Base-by-base conservation (phyloP, 352 stramenopile genomes). In the Phytophthora pistaciae region DNA sequence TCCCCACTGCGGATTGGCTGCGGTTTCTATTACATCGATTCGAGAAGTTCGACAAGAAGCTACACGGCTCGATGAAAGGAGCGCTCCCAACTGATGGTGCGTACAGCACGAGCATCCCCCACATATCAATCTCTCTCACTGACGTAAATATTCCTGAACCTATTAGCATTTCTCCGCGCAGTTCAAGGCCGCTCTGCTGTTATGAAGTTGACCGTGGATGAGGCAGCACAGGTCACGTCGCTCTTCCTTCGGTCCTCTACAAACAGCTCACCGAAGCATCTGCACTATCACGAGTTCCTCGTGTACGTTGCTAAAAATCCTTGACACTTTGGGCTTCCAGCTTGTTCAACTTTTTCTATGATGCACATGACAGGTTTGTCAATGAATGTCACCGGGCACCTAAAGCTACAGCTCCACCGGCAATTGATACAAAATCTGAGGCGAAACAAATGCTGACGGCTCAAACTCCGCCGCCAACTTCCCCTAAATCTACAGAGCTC, bases 201-300 rank as follows among this genome's bases (percentile, higher is more conserved):
- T 27, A 21, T 83, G 11, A 78, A 74, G 49, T 53, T 90, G 14
- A 64, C 77, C 6, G 57, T 57, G 7, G 79, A 87, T 11, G 72
- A 84, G 16, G 78, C 80, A 0, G 65, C 77, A 5, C 64, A 80
- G 38, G 56, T 79, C 18, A 62, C 78, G 40, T 58, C 66, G 13
- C 80, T 84, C 5, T 87, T 87, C 60, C 57, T 83, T 29, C 66
- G 55, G 9, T 72, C 78, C 23, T 85, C 76, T 0, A 48, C 69
- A 0, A 64, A 25, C 36, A 84, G 66, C 36, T 74, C 73, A 0
- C 20, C 71, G 0, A 61, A 16, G 2, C 61, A 46, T 4, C 46
- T 90, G 14, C 49, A 73, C 20, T 90, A 90, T 44, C 20, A 59
- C 13, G 76, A 84, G 44, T 88, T 90, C 25, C n/a, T 87, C 1